Evolutionary conservation across 106 monocot species (phyloP).

Genomic region (Allium sativum): DNA sequence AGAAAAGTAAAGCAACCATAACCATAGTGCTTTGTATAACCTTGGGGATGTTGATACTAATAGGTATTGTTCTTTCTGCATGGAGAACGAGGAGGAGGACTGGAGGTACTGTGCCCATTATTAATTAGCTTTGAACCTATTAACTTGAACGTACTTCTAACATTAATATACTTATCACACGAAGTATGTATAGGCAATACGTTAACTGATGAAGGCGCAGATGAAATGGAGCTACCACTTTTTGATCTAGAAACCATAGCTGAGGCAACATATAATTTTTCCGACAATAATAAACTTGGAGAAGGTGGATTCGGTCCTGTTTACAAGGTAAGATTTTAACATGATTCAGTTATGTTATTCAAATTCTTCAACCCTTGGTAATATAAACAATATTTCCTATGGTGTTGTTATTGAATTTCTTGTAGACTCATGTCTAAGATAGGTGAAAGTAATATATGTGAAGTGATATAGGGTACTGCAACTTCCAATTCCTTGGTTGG

Average conservation of each 20-base stretch:
- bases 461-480: too few species aligned
- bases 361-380: background rate
- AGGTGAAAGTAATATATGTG: too few species aligned
- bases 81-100: background rate
- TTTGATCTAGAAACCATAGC: constrained; percentile 8
- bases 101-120: background rate
- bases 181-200: background rate
- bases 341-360: background rate
- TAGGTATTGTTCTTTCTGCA: background rate
- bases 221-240: background rate
- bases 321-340: constrained; percentile 14
- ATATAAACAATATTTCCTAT: background rate
- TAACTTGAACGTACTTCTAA: too few species aligned
- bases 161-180: too few species aligned
- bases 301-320: constrained; percentile 34
- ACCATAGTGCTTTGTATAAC: constrained; percentile 1
- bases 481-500: too few species aligned
- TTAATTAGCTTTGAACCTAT: too few species aligned
- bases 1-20: background rate
- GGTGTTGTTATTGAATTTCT: too few species aligned
- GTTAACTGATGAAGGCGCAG: background rate
- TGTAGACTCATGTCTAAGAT: too few species aligned
- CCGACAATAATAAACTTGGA: constrained; percentile 15
- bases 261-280: constrained; percentile 13
- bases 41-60: constrained; percentile 3